These are phyloP conservation scores for Monosporozyma siamensis DNA, from an alignment of 805 yeast genomes.

Conservation along the genomic window DNA sequence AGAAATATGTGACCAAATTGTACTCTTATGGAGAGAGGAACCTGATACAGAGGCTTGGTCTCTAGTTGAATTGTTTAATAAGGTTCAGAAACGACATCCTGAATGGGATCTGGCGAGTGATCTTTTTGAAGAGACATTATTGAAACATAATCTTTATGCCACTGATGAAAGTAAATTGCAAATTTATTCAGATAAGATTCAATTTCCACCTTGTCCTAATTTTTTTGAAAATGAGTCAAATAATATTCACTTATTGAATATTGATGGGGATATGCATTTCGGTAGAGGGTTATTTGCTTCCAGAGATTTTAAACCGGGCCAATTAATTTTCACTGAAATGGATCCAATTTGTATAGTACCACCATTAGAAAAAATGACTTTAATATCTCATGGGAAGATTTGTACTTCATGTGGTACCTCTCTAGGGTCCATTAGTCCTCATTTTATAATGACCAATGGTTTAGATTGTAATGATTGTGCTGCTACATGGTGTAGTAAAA, in stretches of 20 bases:
- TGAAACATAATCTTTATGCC: constrained; percentile 45
- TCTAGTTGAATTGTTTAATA: constrained; percentile 46
- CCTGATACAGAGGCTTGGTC: constrained; percentile 46
- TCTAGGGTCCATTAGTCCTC: constrained; percentile 26
- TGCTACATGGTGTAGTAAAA: constrained; percentile 61
- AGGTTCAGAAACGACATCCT: constrained; percentile 43
- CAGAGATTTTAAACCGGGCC: constrained; percentile 39
- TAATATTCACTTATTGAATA: neutral
- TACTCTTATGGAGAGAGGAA: constrained; percentile 61
- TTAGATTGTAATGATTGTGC: constrained; percentile 56
- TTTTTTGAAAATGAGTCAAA: too few species aligned
- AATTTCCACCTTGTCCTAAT: constrained; percentile 4
- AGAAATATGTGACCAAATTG: too few species aligned
- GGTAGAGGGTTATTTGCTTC: constrained; percentile 39
- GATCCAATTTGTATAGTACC: constrained; percentile 53
- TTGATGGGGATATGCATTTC: neutral
- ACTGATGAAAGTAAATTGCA: constrained; percentile 38
- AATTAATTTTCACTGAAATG: constrained; percentile 50
- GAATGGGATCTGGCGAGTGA: constrained; percentile 57
- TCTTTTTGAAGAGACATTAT: constrained; percentile 44
- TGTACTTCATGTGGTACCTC: constrained; percentile 66
- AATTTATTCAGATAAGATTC: constrained; percentile 40
- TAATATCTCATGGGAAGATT: constrained; percentile 53
- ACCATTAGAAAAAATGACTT: constrained; percentile 52
- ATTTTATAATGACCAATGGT: constrained; percentile 33